Base-by-base conservation (phyloP, 2,329 filamentous ascomycete species). In the Arthrobotrys megalospora region DNA sequence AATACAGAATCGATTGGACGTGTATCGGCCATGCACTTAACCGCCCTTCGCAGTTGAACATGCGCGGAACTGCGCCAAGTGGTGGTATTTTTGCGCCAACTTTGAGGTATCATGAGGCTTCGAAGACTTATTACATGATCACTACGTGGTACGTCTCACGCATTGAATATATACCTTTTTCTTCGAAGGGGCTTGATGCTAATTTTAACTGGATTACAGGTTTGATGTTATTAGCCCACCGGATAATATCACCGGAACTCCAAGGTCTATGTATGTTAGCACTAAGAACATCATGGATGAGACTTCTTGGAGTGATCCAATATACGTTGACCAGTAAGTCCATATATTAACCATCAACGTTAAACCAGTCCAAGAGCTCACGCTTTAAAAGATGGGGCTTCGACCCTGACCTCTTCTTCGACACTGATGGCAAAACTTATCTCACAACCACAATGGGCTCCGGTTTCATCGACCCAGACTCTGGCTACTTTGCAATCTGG, bases 61-160 rank as follows among this genome's bases (percentile, higher is more conserved):
- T 89, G 82, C 84, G 87, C 14, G 80, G 78, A 11, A 84, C 89
- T 80, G 88, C 88, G 0, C 88, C 90, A 81, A 88, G 87, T 82
- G 89, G 88, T 80, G 88, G 88, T 43, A 84, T 91, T n/a, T 91
- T 89, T 88, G 89, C 89, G 1, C 90, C 90, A 0, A 91, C 89
- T 80, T 85, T 91, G 19, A 88, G 80, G 63, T 81, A 80, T 43
- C 72, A 80, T 16, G 62, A 80, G 32, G 47, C 67, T 2, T 66
- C 70, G 12, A 68, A 48, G 28, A 80, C 73, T 8, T 80, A 71
- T 24, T 81, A 81, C 43, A 66, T 81, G 73, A 80, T 81, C 24
- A 81, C 80, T 16, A 81, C 79, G 5, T 79, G 52, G 70, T 75
- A 34, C 24, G 53, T 34, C 6, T 45, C 24, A 5, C 16, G n/a